A percentile compares a stretch with the other conserved stretches of the same genome.
Conservation (phyloP, 495 filamentous ascomycete species). For the Hypoxylon intermedium region DNA sequence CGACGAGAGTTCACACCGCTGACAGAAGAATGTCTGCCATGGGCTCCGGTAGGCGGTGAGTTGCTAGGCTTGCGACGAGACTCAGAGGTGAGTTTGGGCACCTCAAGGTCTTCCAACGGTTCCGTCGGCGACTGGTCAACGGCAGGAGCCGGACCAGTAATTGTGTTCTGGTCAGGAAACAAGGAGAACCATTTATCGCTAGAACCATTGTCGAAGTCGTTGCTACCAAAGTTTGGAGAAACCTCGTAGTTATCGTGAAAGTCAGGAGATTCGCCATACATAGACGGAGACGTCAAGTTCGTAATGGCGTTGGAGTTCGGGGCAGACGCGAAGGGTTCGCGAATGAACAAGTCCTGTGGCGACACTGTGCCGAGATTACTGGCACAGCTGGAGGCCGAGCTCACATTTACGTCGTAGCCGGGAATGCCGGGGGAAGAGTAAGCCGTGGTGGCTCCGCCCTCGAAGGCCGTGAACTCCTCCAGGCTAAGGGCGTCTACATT, state of each 20-base stretch:
- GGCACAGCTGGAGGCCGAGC: slow-evolving; percentile 49
- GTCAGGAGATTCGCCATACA: slow-evolving; percentile 76
- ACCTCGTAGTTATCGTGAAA: slow-evolving; percentile 72
- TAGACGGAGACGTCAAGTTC: slow-evolving; percentile 81
- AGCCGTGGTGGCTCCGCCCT: slow-evolving; percentile 56
- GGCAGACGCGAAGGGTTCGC: slow-evolving; percentile 70
- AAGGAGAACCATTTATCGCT: slow-evolving; percentile 67
- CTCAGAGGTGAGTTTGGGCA: slow-evolving; percentile 40
- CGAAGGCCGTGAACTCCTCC: slow-evolving; percentile 60
- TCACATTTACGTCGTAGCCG: slow-evolving; percentile 51
- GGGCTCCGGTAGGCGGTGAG: slow-evolving; percentile 51
- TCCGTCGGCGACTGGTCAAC: slow-evolving; percentile 54
- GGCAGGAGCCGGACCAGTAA: slow-evolving; percentile 29
- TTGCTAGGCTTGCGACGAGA: slow-evolving; percentile 54
- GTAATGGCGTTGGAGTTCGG: slow-evolving; percentile 86
- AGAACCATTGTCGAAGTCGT: slow-evolving; percentile 53
- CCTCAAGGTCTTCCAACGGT: slow-evolving; percentile 50
- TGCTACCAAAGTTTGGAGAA: slow-evolving; percentile 70
- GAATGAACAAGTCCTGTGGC: slow-evolving; percentile 78
- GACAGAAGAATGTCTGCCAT: slow-evolving; percentile 68
- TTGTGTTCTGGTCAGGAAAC: slow-evolving; percentile 63
- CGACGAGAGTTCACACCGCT: slow-evolving; percentile 74
- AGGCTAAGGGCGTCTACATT: slow-evolving; percentile 56
- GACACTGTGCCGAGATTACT: slow-evolving; percentile 76
- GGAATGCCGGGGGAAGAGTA: slow-evolving; percentile 61